These are phyloP conservation scores for Fusarium veterinarium DNA, from an alignment of 2,329 filamentous ascomycete genomes.

Conservation along the genomic window DNA sequence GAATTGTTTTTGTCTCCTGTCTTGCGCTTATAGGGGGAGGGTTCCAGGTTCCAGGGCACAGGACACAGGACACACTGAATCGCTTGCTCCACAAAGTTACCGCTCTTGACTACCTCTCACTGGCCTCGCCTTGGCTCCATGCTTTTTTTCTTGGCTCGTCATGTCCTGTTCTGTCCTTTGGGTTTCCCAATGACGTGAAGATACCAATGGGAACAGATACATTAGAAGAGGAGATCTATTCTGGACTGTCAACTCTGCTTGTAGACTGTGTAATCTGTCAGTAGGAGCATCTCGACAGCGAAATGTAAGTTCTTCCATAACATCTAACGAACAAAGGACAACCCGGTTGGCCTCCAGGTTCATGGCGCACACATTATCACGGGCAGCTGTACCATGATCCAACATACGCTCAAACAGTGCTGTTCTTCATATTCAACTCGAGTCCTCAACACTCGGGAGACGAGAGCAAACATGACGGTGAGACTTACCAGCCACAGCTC, in stretches of 20 bases:
- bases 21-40: not conserved
- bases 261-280: not conserved
- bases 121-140: constrained; percentile 9
- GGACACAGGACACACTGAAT: constrained; percentile 20
- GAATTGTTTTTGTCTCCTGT: constrained; percentile 7
- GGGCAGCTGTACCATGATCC: not conserved
- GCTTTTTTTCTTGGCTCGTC: constrained; percentile 18
- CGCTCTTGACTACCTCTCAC: not conserved
- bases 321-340: not conserved
- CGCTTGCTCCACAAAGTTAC: constrained; percentile 9
- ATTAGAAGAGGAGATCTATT: not conserved
- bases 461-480: not conserved
- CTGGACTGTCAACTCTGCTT: not conserved
- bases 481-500: constrained; percentile 21
- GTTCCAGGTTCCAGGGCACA: not conserved
- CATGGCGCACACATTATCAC: not conserved
- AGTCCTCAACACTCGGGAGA: not conserved
- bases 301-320: not conserved
- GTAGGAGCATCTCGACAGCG: not conserved
- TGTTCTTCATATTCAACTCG: not conserved
- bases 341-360: not conserved
- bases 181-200: not conserved
- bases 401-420: not conserved
- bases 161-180: not conserved
- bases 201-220: not conserved